Evolutionary conservation across 345 rosid species (phyloP), one percentile per base, ranked within the genome.

Genomic region (Luvunga scandens): DNA sequence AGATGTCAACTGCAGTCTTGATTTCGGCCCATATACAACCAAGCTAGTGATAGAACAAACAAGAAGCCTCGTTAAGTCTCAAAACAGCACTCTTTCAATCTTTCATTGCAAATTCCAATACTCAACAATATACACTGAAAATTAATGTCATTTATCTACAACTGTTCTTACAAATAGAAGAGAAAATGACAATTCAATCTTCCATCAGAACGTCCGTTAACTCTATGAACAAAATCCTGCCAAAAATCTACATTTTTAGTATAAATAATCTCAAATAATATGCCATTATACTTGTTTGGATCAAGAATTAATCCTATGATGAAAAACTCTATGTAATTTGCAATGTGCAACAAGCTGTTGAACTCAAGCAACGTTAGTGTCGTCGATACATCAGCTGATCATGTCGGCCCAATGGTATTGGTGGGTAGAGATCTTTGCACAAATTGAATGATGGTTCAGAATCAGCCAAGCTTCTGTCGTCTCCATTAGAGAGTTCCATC

Each of bases 391-490:
- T 78, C 1, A 13, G 55, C 78, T 59, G 55, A 45, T 76, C 84
- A 63, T 75, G 85, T 77, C 78, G 73, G 2, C 80, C 87, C 28
- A 82, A 18, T 34, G 88, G 87, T 30, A 81, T 18, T 1, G 93
- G 91, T 42, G 91, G 94, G 27, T 87, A 86, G 61, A 93, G 87
- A 81, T 90, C 94, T 69, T 78, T 84, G 77, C 83, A 84, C 78
- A 79, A 75, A 79, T 79, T 83, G 65, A 67, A 65, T 53, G 76
- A 78, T 39, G 83, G 85, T 76, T 84, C 84, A 3, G 91, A 85
- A 83, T 85, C 91, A 13, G 89, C 88, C 76, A 78, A 72, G 83
- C 89, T 86, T 79, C 84, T 86, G 16, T 77, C 80, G 61, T 92
- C 92, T 74, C 88, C 92, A 57, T 77, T 77, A 69, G 84, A 81